phyloP scores from a whole-genome alignment of 352 stramenopile genomes.

The Phytopythium vexans region DNA sequence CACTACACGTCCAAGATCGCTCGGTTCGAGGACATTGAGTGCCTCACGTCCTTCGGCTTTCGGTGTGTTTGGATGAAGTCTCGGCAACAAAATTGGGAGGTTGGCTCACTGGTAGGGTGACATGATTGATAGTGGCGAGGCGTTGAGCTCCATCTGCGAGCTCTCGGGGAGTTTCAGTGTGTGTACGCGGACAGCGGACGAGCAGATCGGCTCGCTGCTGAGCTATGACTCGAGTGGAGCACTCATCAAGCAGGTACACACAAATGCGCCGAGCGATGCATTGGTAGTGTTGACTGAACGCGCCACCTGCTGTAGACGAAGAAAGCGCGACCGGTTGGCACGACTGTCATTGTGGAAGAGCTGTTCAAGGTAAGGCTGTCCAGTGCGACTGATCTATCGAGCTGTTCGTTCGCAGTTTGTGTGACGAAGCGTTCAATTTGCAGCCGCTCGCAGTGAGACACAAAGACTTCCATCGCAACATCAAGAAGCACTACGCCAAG shows the following conservation, averaged over 20 bases:
- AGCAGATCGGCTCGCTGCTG: conserved; percentile 81
- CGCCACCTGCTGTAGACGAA: conserved; percentile 17
- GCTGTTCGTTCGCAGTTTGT: not conserved
- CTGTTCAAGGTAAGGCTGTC: conserved; percentile 77
- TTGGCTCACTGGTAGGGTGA: conserved; percentile 2
- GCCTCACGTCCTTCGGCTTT: conserved; percentile 91
- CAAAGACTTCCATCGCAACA: conserved; percentile 91
- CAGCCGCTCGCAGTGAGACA: conserved; percentile 89
- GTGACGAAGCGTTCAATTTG: not conserved
- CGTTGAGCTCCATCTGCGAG: conserved; percentile 94
- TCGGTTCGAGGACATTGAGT: conserved; percentile 93
- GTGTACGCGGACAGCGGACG: conserved; percentile 74
- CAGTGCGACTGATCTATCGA: not conserved
- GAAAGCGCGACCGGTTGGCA: conserved; percentile 83
- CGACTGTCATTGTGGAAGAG: conserved; percentile 90
- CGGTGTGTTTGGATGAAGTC: conserved; percentile 26
- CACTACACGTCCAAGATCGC: conserved; percentile 96
- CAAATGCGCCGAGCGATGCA: not conserved
- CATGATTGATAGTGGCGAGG: conserved; percentile 78
- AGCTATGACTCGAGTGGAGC: conserved; percentile 75
- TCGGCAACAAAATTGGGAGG: not conserved
- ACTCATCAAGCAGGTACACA: conserved; percentile 34
- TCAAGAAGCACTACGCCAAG: conserved; percentile 92
- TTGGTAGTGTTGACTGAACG: not conserved
- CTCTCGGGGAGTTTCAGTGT: conserved; percentile 84